Evolutionary conservation across 257 asterid species (phyloP), one percentile per base, ranked within the genome.

Genomic region (Perilla frutescens): DNA sequence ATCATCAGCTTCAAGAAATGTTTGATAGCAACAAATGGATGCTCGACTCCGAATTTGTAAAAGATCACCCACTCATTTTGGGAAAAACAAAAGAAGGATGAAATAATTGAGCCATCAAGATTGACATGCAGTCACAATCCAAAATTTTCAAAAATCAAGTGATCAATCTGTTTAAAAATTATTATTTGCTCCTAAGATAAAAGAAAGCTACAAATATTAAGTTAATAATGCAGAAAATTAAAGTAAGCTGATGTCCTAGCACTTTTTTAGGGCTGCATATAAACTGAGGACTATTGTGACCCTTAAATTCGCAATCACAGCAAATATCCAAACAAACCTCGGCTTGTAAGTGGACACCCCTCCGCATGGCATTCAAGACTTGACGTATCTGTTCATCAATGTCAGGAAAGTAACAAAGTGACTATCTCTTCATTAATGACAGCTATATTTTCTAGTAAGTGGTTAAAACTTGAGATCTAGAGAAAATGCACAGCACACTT

Each of bases 281-380:
- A 61, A 31, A n/a, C 11, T 20, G 4, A 53, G 47, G 39, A 71
- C 9, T 43, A 41, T 44, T 1, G n/a, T 11, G 2, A 31, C 9
- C 8, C 40, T 14, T n/a, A 48, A 20, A 59, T 59, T 31, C 6
- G 2, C 12, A 37, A 45, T 13, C 40, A 20, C 54, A 75, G 37
- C 39, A 80, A 68, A 51, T 77, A 34, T 73, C 47, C 15, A 81
- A 66, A 69, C 90, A 80, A 84, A 93, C 98, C 97, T 93, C 96
- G 3, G 90, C 79, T 71, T 73, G 89, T 68, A 86, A 68, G 83
- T 77, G 85, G 77, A 75, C 90, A 10, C 83, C 87, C 87, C 93
- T 83, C 74, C 90, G 83, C 91, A 89, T 85, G 62, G 98, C 93
- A 83, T 73, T 86, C 86, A 89, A 80, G 70, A 88, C 85, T 44